Percentiles rank a stretch among this genome's conserved stretches.
These are phyloP conservation scores for Coniochaeta prunicola DNA, from an alignment of 2,329 filamentous ascomycete genomes.

Conservation along the genomic window DNA sequence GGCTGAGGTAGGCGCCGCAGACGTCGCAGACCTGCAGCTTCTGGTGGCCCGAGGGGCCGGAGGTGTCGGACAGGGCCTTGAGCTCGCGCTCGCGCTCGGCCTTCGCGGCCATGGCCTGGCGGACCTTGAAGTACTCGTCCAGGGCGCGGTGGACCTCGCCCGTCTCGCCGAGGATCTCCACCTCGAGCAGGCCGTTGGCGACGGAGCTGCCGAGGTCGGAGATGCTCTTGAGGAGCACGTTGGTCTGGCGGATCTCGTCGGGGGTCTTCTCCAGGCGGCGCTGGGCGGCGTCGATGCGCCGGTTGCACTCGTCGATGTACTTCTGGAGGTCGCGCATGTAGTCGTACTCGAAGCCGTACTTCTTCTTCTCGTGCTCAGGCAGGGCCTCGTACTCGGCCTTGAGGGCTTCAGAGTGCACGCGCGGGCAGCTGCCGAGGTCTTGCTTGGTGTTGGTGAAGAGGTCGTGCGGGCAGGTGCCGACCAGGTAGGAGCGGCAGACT, in stretches of 20 bases:
- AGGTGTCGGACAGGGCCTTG: slow-evolving; percentile 84
- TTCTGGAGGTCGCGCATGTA: slow-evolving; percentile 94
- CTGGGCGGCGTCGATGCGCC: slow-evolving; percentile 85
- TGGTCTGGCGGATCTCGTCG: slow-evolving; percentile 94
- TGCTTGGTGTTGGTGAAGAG: slow-evolving; percentile 99
- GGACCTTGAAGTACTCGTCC: slow-evolving; percentile 81
- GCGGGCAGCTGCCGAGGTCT: slow-evolving; percentile 84
- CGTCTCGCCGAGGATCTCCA: slow-evolving; percentile 76
- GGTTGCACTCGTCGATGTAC: slow-evolving; percentile 95
- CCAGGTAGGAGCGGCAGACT: slow-evolving; percentile 90
- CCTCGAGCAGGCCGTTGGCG: slow-evolving; percentile 75
- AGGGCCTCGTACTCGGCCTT: slow-evolving; percentile 83
- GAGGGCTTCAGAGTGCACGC: slow-evolving; percentile 79
- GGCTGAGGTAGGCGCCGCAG: slow-evolving; percentile 86
- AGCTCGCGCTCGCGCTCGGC: slow-evolving; percentile 80
- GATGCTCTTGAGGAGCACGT: slow-evolving; percentile 79
- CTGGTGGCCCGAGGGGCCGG: slow-evolving; percentile 88
- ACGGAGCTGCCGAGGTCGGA: slow-evolving; percentile 73
- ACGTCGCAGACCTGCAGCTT: slow-evolving; percentile 98
- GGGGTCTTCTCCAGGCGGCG: slow-evolving; percentile 91
- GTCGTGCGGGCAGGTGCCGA: slow-evolving; percentile 92
- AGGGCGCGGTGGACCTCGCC: slow-evolving; percentile 75
- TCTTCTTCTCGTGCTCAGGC: slow-evolving; percentile 61
- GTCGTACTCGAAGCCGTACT: slow-evolving; percentile 90
- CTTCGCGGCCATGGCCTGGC: slow-evolving; percentile 73